These are phyloP conservation scores for Trichosporon asahii DNA, from an alignment of 1,284 basidiomycete genomes.

Conservation along the genomic window DNA sequence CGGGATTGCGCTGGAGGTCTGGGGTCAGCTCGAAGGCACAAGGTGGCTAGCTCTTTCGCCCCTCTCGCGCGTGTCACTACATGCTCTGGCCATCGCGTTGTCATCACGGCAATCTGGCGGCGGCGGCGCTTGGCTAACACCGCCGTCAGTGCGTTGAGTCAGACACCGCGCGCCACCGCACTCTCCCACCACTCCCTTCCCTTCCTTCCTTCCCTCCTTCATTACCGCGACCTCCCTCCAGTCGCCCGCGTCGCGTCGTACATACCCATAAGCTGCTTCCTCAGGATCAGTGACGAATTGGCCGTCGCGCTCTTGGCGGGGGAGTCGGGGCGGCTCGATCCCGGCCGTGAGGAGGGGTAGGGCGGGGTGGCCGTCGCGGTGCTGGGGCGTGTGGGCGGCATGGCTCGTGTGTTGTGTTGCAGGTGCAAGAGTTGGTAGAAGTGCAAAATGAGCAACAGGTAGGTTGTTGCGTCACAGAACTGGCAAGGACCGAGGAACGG, in stretches of 20 bases:
- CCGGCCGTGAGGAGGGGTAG: constrained; percentile 39
- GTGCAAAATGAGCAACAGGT: neutral
- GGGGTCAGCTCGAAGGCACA: neutral
- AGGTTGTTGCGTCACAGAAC: neutral
- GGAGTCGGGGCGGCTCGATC: constrained; percentile 38
- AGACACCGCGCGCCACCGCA: neutral
- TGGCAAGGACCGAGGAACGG: neutral
- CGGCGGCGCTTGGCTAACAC: too few relatives aligned
- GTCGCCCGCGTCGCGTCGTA: constrained; percentile 6
- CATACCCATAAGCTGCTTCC: constrained; percentile 65
- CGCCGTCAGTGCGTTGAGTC: neutral
- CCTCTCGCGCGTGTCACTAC: neutral
- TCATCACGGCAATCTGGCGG: neutral
- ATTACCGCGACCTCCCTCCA: neutral
- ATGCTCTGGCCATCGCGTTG: neutral
- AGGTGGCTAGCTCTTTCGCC: neutral
- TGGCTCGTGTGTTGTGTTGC: constrained; percentile 16
- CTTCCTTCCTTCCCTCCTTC: neutral
- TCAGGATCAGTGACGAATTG: constrained; percentile 61
- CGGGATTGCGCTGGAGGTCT: constrained; percentile 82
- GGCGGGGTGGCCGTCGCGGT: constrained; percentile 28
- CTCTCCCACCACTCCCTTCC: neutral
- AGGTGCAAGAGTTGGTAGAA: neutral
- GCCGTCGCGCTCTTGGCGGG: constrained; percentile 31
- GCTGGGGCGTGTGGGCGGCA: constrained; percentile 33